A percentile compares a stretch with the other conserved stretches of the same genome.
Conservation (phyloP, 116 monocot genomes). For the Iris pallida region DNA sequence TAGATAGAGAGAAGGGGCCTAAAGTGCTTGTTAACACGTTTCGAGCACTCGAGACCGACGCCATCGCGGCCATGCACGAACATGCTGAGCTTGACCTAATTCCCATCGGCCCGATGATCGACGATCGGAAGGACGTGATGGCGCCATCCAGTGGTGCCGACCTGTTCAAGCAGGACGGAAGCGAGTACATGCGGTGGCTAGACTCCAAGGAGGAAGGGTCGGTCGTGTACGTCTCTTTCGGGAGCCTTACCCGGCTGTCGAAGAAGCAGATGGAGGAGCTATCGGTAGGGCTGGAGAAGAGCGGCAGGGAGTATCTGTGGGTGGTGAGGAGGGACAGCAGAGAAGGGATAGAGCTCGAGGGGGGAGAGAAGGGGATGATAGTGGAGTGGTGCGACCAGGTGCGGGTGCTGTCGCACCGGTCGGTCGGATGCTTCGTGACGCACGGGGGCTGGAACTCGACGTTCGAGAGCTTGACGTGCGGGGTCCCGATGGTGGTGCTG, state of each 20-base stretch:
- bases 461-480: conserved; percentile 27
- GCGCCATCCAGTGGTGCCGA: background rate
- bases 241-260: conserved; percentile 15
- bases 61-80: background rate
- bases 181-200: conserved; percentile 45
- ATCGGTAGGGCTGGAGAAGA: conserved; percentile 6
- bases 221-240: conserved; percentile 51
- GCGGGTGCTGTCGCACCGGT: conserved; percentile 11
- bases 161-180: conserved; percentile 21
- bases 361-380: conserved; percentile 11
- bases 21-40: conserved; percentile 34
- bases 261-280: conserved; percentile 28
- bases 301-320: conserved; percentile 27
- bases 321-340: conserved; percentile 28
- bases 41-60: conserved; percentile 21
- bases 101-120: background rate
- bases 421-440: conserved; percentile 33
- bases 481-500: conserved; percentile 16
- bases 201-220: conserved; percentile 32
- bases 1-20: background rate
- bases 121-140: background rate
- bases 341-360: conserved; percentile 8
- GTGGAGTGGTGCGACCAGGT: conserved; percentile 23
- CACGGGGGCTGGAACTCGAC: conserved; percentile 70
- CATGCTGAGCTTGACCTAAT: background rate